Evolutionary conservation across 768 basidiomycete genomes (phyloP).

Genomic region (Lentinula lateritia): DNA sequence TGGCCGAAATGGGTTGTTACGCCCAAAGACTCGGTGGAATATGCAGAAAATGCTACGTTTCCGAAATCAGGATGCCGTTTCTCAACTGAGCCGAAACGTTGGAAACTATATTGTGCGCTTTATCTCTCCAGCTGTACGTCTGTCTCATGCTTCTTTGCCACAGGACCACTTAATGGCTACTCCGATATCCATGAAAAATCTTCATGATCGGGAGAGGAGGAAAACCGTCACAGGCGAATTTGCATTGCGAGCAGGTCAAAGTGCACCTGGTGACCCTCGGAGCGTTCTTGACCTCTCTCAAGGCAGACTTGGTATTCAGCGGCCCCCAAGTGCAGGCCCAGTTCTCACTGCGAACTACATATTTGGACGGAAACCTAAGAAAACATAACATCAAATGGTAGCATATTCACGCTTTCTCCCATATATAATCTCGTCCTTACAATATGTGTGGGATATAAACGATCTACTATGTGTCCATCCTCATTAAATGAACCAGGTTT

Average conservation of each 20-base stretch:
- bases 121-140: not conserved
- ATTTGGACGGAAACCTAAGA: slow-evolving; percentile 1
- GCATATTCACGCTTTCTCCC: not conserved
- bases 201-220: slow-evolving; percentile 32
- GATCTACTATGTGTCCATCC: no score
- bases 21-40: slow-evolving; percentile 69
- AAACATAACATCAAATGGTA: not conserved
- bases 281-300: slow-evolving; percentile 50
- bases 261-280: slow-evolving; percentile 51
- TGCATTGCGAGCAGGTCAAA: slow-evolving; percentile 46
- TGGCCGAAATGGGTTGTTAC: slow-evolving; percentile 35
- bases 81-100: slow-evolving; percentile 50
- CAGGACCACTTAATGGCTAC: slow-evolving; percentile 68
- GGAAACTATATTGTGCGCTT: slow-evolving; percentile 53
- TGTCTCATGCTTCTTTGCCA: slow-evolving; percentile 10
- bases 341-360: slow-evolving; percentile 2
- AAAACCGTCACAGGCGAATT: slow-evolving; percentile 17
- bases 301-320: slow-evolving; percentile 37
- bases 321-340: not conserved
- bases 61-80: slow-evolving; percentile 39
- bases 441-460: not conserved
- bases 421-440: not conserved
- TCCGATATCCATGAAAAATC: slow-evolving; percentile 46
- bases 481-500: no score
- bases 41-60: slow-evolving; percentile 69